These are phyloP conservation scores for Vanilla planifolia DNA, from an alignment of 106 monocot genomes.

Conservation along the genomic window DNA sequence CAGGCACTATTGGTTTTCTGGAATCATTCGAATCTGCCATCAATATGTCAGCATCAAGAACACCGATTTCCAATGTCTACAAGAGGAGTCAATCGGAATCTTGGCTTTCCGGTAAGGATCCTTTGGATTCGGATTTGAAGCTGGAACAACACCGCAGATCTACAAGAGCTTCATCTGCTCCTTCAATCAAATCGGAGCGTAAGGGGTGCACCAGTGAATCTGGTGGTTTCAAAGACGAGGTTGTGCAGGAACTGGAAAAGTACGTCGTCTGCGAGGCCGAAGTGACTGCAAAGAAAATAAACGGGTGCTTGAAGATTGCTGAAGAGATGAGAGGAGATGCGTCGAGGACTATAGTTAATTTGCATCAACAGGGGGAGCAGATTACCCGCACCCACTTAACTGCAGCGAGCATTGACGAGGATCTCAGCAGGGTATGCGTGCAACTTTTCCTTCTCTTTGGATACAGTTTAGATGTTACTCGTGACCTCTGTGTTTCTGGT, in stretches of 20 bases:
- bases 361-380: constrained; percentile 13
- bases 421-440: constrained; percentile 8
- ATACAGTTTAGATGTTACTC: no score
- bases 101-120: neutral
- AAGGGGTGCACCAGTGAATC: neutral
- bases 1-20: neutral
- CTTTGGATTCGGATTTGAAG: neutral
- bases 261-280: constrained; percentile 4
- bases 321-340: constrained; percentile 10
- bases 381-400: constrained; percentile 5
- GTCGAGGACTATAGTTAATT: neutral
- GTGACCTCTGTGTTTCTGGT: neutral
- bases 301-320: constrained; percentile 4
- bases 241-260: neutral
- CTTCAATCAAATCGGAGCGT: neutral
- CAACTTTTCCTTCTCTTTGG: no score
- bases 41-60: neutral
- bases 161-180: constrained; percentile 2
- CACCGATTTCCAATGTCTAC: neutral
- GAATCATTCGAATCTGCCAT: neutral
- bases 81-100: neutral
- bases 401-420: constrained; percentile 1
- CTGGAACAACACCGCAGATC: neutral
- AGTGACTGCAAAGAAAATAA: constrained; percentile 4
- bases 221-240: neutral